Base-by-base conservation (phyloP, 208 protist species). In the Acanthamoeba sp. region DNA sequence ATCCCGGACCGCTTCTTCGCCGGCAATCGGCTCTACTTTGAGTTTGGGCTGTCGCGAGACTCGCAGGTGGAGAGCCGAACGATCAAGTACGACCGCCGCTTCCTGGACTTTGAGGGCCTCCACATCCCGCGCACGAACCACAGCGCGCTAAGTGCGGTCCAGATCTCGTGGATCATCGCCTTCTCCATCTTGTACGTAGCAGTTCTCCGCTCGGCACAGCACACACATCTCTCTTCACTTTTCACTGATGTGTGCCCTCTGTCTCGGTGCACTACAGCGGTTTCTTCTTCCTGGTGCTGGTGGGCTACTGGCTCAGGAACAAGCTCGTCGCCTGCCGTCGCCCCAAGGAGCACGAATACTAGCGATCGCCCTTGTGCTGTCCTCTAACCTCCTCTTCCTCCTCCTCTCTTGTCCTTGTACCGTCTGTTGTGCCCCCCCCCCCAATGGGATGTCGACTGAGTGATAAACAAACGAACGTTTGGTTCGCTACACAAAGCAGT, bases 21-120 rank as follows among this genome's bases (percentile, higher is more conserved):
- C 20, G 85, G 85, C 85, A 91, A 91, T 32, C 85, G 85, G 0
- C 85, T 91, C 34, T 91, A 91, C 85, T 91, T 91, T 48, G 85
- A 91, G 29, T 38, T 91, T 45, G 85, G 85, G 14, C 57, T 91
- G 2, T 48, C 85, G 85, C 85, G 55, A 1, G 38, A 29, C 29
- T 91, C 85, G 32, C 20, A 4, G 5, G 57, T 91, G 34, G 16
- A 6, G 36, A 32, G 57, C 0, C 45, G 85, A 3, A 48, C 36
- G n/a, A 34, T 91, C 27, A 42, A 76, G 29, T 91, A 71, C 36
- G 85, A 91, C 55, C 85, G 85, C 50, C 85, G 59, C 20, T 91
- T 91, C 38, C 10, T 91, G 24, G 85, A 91, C 85, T 73, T 91
- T 18, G 32, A 91, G 42, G 85, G 36, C n/a, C 85, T 91, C 57